A percentile compares a stretch with the other conserved stretches of the same genome.
phyloP scores from a whole-genome alignment of 2,329 filamentous ascomycete species.

The Thielaviopsis ethacetica region DNA sequence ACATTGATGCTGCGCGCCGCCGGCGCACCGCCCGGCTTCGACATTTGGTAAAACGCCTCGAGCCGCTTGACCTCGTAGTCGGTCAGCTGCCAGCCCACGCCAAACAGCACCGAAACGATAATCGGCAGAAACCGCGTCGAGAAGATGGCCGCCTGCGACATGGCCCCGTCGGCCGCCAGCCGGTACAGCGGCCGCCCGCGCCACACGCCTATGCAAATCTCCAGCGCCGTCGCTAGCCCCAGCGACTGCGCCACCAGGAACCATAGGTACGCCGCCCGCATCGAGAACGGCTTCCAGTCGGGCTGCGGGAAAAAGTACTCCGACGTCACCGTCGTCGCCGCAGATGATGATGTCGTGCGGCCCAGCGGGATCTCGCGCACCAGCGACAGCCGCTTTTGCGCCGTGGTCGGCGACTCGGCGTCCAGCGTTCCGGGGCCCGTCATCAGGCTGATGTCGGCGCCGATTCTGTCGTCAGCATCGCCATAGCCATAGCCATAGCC shows the following conservation, averaged over 20 bases:
- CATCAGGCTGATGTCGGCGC: conserved; percentile 36
- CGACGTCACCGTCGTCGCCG: no score
- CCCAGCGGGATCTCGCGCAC: no score
- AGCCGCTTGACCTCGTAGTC: conserved; percentile 51
- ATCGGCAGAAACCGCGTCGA: conserved; percentile 35
- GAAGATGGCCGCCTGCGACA: background rate
- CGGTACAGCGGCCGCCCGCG: background rate
- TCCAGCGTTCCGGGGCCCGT: conserved; percentile 22
- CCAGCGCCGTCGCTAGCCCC: conserved; percentile 33
- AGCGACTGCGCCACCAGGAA: conserved; percentile 37
- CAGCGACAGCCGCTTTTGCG: background rate
- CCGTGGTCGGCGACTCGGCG: background rate
- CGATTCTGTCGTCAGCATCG: conserved; percentile 15
- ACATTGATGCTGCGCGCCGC: conserved; percentile 55
- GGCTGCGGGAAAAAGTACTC: conserved; percentile 40
- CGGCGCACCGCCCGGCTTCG: conserved; percentile 40
- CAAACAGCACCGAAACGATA: conserved; percentile 42
- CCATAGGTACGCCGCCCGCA: conserved; percentile 44
- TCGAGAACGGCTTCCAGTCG: conserved; percentile 50
- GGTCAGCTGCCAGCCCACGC: conserved; percentile 48
- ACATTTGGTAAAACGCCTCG: conserved; percentile 51
- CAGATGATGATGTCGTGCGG: no score
- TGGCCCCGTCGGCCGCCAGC: background rate
- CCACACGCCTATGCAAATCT: conserved; percentile 19
- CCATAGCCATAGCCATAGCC: background rate